A percentile compares a stretch with the other conserved stretches of the same genome.
Evolutionary conservation across 306 rosid species (phyloP).

Genomic region (Clitoria ternatea): DNA sequence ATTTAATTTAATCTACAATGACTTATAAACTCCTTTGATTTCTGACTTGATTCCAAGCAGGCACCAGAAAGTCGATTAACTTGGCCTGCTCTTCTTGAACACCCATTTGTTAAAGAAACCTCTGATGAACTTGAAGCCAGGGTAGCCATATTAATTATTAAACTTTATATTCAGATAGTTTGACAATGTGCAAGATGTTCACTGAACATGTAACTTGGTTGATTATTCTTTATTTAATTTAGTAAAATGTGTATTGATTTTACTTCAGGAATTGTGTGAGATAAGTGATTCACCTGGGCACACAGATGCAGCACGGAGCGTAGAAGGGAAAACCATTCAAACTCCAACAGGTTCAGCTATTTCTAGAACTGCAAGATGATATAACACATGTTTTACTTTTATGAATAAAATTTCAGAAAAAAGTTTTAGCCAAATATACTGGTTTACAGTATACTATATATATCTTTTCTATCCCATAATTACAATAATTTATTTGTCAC

Average conservation of each 20-base stretch:
- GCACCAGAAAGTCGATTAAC: conserved; percentile 91
- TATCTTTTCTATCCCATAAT: not conserved
- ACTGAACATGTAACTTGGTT: not conserved
- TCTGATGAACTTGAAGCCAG: conserved; percentile 48
- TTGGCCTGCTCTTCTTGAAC: conserved; percentile 96
- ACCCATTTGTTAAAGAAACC: conserved; percentile 86
- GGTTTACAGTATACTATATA: too few relatives aligned
- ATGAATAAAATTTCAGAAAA: too few relatives aligned
- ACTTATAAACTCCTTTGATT: conserved; percentile 11
- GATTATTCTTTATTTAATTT: not conserved
- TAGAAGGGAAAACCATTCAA: conserved; percentile 48
- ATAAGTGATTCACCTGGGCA: conserved; percentile 40
- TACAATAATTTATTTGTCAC: conserved; percentile 5
- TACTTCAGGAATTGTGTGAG: conserved; percentile 55
- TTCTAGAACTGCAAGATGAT: conserved; percentile 32
- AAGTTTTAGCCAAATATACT: not conserved
- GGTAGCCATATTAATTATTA: conserved; percentile 44
- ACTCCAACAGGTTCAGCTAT: conserved; percentile 34
- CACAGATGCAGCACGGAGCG: conserved; percentile 45
- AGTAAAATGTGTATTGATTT: not conserved
- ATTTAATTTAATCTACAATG: conserved; percentile 21
- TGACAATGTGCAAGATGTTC: conserved; percentile 4
- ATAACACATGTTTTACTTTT: not conserved
- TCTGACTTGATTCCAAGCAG: conserved; percentile 38
- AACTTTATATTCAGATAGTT: conserved; percentile 21